phyloP scores from a whole-genome alignment of 306 rosid genomes.

The Purshia tridentata region DNA sequence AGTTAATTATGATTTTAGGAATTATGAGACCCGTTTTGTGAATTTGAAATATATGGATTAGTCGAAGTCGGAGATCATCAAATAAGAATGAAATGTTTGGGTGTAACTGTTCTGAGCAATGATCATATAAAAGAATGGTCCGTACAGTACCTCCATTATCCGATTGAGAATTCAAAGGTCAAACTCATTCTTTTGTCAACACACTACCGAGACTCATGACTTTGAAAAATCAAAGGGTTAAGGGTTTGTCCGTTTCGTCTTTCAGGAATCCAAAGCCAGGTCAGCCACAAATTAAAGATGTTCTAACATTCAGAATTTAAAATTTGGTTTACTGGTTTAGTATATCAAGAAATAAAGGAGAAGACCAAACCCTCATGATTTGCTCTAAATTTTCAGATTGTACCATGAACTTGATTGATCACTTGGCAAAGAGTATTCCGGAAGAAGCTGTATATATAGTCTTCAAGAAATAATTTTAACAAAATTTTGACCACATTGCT shows the following conservation, averaged over 20 bases:
- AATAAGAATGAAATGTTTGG: no score
- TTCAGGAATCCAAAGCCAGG: background rate
- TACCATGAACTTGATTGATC: no score
- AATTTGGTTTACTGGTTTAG: no score
- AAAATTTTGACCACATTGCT: no score
- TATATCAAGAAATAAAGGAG: no score
- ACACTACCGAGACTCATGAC: background rate
- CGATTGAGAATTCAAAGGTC: background rate
- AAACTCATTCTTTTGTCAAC: background rate
- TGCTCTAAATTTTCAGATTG: no score
- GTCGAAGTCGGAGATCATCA: background rate
- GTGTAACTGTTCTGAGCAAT: background rate
- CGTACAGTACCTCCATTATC: background rate
- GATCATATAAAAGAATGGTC: background rate
- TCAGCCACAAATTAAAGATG: no score
- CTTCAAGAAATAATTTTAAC: no score
- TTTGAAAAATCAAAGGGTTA: background rate
- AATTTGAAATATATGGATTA: background rate
- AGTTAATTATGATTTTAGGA: no score
- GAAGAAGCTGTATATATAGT: no score
- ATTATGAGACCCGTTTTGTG: background rate
- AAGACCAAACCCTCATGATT: no score
- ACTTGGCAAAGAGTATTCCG: no score
- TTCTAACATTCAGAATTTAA: background rate
- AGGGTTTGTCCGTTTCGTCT: background rate